Evolutionary conservation across 139 green algal genomes (phyloP).

Genomic region (Marvania coccoides): DNA sequence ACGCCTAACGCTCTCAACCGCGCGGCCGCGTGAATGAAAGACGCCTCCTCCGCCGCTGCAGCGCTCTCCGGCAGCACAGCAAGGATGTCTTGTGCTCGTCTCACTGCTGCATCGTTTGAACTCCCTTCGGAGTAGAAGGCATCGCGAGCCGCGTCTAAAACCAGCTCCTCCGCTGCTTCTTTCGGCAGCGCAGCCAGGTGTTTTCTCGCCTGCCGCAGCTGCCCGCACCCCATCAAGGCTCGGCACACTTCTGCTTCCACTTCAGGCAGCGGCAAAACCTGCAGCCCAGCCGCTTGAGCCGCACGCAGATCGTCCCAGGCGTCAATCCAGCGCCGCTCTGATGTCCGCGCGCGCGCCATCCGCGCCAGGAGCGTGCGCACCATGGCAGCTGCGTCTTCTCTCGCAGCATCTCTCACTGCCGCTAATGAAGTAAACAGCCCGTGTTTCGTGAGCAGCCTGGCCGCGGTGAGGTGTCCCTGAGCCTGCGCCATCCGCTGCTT

Average conservation of each 20-base stretch:
- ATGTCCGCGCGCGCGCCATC: slow-evolving; percentile 12
- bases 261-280: neutral
- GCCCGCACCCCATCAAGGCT: slow-evolving; percentile 14
- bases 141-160: slow-evolving; percentile 13
- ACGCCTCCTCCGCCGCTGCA: slow-evolving; percentile 2
- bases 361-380: slow-evolving; percentile 26
- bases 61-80: slow-evolving; percentile 12
- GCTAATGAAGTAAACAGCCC: slow-evolving; percentile 6
- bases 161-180: slow-evolving; percentile 13
- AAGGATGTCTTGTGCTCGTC: slow-evolving; percentile 18
- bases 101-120: neutral
- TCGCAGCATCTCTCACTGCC: neutral
- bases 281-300: slow-evolving; percentile 3
- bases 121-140: slow-evolving; percentile 6
- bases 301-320: slow-evolving; percentile 16
- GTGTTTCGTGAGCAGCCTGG: slow-evolving; percentile 17
- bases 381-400: neutral
- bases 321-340: slow-evolving; percentile 19
- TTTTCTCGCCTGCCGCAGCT: slow-evolving; percentile 7
- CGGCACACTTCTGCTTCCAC: slow-evolving; percentile 11
- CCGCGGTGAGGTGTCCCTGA: slow-evolving; percentile 4
- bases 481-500: neutral
- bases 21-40: neutral
- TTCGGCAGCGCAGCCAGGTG: slow-evolving; percentile 9
- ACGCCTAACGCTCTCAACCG: slow-evolving; percentile 13